A percentile compares a stretch with the other conserved stretches of the same genome.
These are phyloP conservation scores for Calamus simplicifolius DNA, from an alignment of 176 grass and related monocot genomes.

Conservation along the genomic window DNA sequence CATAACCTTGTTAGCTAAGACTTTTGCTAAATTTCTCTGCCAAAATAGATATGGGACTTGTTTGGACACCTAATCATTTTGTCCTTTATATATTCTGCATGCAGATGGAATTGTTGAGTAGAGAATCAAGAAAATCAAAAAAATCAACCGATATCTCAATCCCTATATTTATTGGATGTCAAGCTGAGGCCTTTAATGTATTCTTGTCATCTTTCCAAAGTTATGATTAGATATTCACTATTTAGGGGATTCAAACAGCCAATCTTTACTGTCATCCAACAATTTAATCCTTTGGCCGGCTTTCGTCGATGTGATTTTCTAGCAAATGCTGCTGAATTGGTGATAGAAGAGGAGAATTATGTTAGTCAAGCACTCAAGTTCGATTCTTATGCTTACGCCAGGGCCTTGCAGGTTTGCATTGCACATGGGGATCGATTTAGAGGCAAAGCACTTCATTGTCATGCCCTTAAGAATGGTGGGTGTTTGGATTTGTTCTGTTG, in stretches of 20 bases:
- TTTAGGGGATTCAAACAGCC: background rate
- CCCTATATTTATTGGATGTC: too few species aligned
- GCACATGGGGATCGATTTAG: background rate
- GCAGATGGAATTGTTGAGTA: too few species aligned
- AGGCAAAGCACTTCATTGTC: slow-evolving; percentile 15
- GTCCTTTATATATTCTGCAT: too few species aligned
- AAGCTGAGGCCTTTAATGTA: too few species aligned
- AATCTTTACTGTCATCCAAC: background rate
- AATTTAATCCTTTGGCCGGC: background rate
- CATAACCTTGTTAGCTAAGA: too few species aligned
- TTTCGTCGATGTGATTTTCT: background rate
- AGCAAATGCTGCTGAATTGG: background rate
- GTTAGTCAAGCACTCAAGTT: background rate
- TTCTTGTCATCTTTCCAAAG: background rate
- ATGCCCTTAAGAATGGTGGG: slow-evolving; percentile 21
- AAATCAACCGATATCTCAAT: too few species aligned
- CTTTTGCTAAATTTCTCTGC: too few species aligned
- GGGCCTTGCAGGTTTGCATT: slow-evolving; percentile 20
- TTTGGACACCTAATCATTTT: too few species aligned
- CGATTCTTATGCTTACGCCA: slow-evolving; percentile 26
- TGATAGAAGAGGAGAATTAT: slow-evolving; percentile 11
- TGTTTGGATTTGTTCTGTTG: slow-evolving; percentile 28
- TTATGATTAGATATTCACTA: slow-evolving; percentile 14
- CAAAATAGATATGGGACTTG: too few species aligned
- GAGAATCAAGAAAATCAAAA: too few species aligned